Percentiles rank a stretch among this genome's conserved stretches.
Evolutionary conservation across 139 green algal species (phyloP).

Genomic region (Chlamydomonas sp.): DNA sequence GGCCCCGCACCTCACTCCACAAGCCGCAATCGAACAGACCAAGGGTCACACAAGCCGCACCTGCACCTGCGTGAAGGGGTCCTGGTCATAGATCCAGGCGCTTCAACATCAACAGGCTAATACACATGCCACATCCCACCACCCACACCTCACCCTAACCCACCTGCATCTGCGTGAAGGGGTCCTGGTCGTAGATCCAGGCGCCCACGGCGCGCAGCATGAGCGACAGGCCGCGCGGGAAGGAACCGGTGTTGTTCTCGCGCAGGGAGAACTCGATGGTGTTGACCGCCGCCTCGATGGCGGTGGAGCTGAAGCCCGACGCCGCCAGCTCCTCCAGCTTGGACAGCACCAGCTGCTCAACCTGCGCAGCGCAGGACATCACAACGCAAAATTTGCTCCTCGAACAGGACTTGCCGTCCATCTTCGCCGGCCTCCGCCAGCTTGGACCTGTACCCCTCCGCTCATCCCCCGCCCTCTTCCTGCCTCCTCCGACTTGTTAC

Average conservation of each 20-base stretch:
- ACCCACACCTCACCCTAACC: background rate
- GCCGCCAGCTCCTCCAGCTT: constrained; percentile 73
- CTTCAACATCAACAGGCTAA: background rate
- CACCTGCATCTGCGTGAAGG: constrained; percentile 87
- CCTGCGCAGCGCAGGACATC: background rate
- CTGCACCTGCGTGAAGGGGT: constrained; percentile 92
- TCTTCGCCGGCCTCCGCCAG: no score
- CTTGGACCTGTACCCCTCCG: no score
- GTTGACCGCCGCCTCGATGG: constrained; percentile 96
- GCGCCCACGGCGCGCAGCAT: constrained; percentile 94
- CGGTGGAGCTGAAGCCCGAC: constrained; percentile 71
- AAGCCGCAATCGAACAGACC: background rate
- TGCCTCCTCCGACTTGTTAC: no score
- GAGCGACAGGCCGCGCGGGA: constrained; percentile 94
- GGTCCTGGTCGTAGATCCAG: constrained; percentile 98
- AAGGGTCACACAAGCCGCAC: background rate
- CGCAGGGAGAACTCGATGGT: constrained; percentile 98
- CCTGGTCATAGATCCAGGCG: constrained; percentile 96
- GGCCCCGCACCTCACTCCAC: background rate
- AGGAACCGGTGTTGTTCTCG: constrained; percentile 99
- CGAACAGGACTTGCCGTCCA: background rate
- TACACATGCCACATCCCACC: background rate
- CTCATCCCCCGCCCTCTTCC: no score
- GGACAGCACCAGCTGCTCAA: constrained; percentile 69
- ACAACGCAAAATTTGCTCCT: no score